phyloP scores from a whole-genome alignment of 345 rosid species.

The Kernera saxatilis region DNA sequence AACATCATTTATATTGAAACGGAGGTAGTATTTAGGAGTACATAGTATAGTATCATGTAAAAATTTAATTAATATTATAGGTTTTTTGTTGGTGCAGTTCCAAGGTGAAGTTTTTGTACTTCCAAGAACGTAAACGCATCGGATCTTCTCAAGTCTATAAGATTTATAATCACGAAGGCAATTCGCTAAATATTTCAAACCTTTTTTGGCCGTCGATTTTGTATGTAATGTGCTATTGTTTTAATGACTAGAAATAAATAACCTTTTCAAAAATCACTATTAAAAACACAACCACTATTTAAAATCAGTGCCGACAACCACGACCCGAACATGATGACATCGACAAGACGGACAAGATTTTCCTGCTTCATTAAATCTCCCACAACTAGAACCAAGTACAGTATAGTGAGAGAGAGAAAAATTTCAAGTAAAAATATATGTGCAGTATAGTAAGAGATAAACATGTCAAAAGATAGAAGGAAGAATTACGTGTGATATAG shows the following conservation, averaged over 20 bases:
- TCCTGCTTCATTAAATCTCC: neutral
- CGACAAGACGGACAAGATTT: constrained; percentile 14
- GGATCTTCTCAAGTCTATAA: neutral
- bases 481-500: neutral
- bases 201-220: neutral
- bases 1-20: too few species aligned
- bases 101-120: constrained; percentile 2
- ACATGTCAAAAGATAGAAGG: neutral
- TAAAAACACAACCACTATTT: neutral
- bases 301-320: constrained; percentile 7
- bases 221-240: neutral
- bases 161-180: neutral
- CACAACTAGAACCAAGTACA: neutral
- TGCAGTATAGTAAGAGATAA: neutral
- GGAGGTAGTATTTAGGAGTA: too few species aligned
- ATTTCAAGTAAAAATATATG: neutral
- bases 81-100: neutral
- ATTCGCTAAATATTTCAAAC: too few species aligned
- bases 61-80: neutral
- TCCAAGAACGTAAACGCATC: neutral
- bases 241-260: neutral
- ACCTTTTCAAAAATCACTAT: neutral
- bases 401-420: neutral
- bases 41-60: too few species aligned
- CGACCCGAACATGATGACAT: constrained; percentile 1